A percentile compares a stretch with the other conserved stretches of the same genome.
phyloP scores from a whole-genome alignment of 2,329 filamentous ascomycete genomes.

The Diaporthe sp. region DNA sequence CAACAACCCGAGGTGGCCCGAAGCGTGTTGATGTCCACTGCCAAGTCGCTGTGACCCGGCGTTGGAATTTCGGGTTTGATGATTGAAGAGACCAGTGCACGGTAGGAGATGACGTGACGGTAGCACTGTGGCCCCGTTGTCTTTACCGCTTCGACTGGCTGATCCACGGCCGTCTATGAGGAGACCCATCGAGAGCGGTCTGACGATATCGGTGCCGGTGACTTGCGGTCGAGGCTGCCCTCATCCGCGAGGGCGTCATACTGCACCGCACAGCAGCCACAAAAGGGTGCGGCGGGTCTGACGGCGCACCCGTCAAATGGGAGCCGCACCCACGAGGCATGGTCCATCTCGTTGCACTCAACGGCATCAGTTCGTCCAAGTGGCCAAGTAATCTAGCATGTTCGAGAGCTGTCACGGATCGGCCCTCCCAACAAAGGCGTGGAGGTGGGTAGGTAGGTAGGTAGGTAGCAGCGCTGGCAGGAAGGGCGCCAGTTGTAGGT shows the following conservation, averaged over 20 bases:
- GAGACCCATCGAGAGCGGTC: constrained; percentile 37
- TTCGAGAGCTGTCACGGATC: constrained; percentile 3
- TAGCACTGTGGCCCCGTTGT: constrained; percentile 35
- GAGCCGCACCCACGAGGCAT: not conserved
- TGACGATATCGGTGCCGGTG: constrained; percentile 33
- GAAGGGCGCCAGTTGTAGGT: not conserved
- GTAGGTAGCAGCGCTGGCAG: not conserved
- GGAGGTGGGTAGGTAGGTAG: not conserved
- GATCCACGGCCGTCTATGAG: constrained; percentile 30
- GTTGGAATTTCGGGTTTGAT: constrained; percentile 7
- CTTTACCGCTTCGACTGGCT: constrained; percentile 40
- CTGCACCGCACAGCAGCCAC: not conserved
- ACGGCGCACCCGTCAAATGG: not conserved
- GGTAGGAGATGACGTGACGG: constrained; percentile 18
- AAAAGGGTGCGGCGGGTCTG: not conserved
- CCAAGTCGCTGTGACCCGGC: constrained; percentile 15
- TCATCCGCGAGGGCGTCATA: not conserved
- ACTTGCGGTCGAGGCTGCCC: constrained; percentile 25
- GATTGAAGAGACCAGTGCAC: constrained; percentile 25
- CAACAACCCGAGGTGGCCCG: not conserved
- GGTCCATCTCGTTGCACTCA: not conserved
- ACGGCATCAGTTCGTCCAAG: not conserved
- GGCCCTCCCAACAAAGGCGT: not conserved
- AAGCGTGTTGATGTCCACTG: not conserved
- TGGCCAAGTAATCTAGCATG: not conserved